Conservation (phyloP, 1,284 basidiomycete genomes). For the Leucoagaricus sp. region DNA sequence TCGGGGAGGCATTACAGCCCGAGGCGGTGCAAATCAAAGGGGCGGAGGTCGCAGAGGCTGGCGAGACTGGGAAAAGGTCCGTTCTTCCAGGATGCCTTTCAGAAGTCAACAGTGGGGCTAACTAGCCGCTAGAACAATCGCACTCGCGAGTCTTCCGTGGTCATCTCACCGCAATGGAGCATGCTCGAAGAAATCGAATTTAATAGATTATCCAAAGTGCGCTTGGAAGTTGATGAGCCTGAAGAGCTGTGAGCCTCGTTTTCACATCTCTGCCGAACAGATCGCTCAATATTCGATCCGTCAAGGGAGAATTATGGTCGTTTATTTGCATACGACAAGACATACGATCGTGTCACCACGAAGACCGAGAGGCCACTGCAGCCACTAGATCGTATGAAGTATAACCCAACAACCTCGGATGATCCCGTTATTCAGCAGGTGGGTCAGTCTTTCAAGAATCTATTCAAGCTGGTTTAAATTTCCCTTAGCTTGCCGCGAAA, state of each 20-base stretch:
- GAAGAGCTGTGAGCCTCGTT: conserved; percentile 74
- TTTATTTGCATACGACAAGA: conserved; percentile 92
- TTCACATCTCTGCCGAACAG: conserved; percentile 10
- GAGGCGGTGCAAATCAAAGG: conserved; percentile 49
- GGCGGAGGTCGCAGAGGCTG: conserved; percentile 75
- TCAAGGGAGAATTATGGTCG: conserved; percentile 85
- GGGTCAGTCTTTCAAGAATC: conserved; percentile 12
- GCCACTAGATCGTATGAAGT: conserved; percentile 93
- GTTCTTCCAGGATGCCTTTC: conserved; percentile 17
- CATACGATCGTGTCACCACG: conserved; percentile 94
- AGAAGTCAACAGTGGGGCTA: not conserved
- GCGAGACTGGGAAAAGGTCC: conserved; percentile 94
- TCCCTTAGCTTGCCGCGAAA: conserved; percentile 70
- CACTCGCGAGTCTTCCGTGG: conserved; percentile 92
- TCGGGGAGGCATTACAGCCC: conserved; percentile 35
- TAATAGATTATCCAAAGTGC: conserved; percentile 88
- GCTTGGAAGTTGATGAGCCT: conserved; percentile 89
- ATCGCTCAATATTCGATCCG: conserved; percentile 12
- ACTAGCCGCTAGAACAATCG: conserved; percentile 69
- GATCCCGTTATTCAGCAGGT: conserved; percentile 94
- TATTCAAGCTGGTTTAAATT: conserved; percentile 16
- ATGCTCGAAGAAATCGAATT: conserved; percentile 99
- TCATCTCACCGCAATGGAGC: conserved; percentile 89
- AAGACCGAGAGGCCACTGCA: conserved; percentile 91
- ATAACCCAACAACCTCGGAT: conserved; percentile 97